Conservation (phyloP, 441 rosid species). For the Aleurites moluccanus region DNA sequence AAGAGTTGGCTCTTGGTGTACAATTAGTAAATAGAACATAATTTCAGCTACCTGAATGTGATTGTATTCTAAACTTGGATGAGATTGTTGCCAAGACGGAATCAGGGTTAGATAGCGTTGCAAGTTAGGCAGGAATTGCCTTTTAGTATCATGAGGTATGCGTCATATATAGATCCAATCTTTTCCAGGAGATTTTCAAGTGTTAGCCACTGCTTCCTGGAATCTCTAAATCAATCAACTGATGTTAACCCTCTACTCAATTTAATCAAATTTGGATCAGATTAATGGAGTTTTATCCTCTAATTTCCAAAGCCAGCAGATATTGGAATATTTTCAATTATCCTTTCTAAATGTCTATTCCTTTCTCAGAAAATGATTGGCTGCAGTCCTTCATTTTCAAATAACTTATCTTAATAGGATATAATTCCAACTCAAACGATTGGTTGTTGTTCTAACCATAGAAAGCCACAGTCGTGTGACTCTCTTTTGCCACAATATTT, state of each 20-base stretch:
- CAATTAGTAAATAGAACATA: background rate
- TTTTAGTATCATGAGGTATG: too few relatives aligned
- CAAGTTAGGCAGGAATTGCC: background rate
- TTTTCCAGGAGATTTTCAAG: background rate
- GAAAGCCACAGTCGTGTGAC: background rate
- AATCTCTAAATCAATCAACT: background rate
- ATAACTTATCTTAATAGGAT: background rate
- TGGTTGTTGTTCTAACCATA: background rate
- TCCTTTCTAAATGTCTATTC: conserved; percentile 2
- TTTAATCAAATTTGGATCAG: background rate
- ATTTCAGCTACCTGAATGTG: background rate
- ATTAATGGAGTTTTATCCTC: too few relatives aligned
- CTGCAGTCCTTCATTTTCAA: conserved; percentile 16
- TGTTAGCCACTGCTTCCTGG: background rate
- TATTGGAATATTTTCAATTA: conserved; percentile 15
- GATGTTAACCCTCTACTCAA: background rate
- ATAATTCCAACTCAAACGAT: background rate
- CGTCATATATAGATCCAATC: background rate
- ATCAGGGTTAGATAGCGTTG: background rate
- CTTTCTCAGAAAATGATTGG: conserved; percentile 3
- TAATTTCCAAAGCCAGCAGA: background rate
- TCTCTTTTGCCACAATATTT: conserved; percentile 17
- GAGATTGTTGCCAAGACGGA: background rate
- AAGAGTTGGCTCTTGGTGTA: too few relatives aligned
- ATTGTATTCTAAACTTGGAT: background rate